Evolutionary conservation across 257 asterid species (phyloP).

Genomic region (Capsicum chinense): DNA sequence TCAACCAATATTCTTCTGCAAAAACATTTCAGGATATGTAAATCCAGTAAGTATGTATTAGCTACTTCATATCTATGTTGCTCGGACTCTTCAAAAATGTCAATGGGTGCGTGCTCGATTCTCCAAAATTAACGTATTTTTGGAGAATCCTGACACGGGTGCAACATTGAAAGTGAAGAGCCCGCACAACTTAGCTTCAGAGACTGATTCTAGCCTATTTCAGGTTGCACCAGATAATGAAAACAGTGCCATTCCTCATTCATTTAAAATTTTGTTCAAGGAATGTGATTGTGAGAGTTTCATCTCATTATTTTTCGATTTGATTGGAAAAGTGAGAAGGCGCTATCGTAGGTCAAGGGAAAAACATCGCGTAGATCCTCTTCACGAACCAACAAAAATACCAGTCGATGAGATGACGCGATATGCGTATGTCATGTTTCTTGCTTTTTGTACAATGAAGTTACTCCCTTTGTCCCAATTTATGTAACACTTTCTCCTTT

Average conservation of each 20-base stretch:
- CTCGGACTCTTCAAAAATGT: too few relatives aligned
- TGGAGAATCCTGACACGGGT: not conserved
- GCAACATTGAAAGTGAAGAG: too few relatives aligned
- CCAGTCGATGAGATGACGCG: slow-evolving; percentile 97
- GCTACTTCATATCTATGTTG: too few relatives aligned
- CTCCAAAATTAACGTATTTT: too few relatives aligned
- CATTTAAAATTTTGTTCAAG: slow-evolving; percentile 92
- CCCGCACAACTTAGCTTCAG: not conserved
- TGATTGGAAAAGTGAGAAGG: slow-evolving; percentile 72
- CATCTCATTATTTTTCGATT: slow-evolving; percentile 75
- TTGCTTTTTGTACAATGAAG: not conserved
- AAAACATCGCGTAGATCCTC: slow-evolving; percentile 76
- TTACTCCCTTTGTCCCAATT: not conserved
- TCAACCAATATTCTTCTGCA: slow-evolving; percentile 91
- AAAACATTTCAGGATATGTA: slow-evolving; percentile 80
- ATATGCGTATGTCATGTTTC: slow-evolving; percentile 58
- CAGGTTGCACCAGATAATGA: slow-evolving; percentile 85
- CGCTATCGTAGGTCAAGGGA: slow-evolving; percentile 52
- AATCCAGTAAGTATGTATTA: slow-evolving; percentile 66
- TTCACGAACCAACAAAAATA: slow-evolving; percentile 73
- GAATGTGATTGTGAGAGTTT: slow-evolving; percentile 98
- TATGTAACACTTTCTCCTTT: too few relatives aligned
- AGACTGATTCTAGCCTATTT: slow-evolving; percentile 26
- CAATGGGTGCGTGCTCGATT: too few relatives aligned
- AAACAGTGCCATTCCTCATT: slow-evolving; percentile 68